Conservation (phyloP, 140 eudicot genomes). For the Flaveria floridana region DNA sequence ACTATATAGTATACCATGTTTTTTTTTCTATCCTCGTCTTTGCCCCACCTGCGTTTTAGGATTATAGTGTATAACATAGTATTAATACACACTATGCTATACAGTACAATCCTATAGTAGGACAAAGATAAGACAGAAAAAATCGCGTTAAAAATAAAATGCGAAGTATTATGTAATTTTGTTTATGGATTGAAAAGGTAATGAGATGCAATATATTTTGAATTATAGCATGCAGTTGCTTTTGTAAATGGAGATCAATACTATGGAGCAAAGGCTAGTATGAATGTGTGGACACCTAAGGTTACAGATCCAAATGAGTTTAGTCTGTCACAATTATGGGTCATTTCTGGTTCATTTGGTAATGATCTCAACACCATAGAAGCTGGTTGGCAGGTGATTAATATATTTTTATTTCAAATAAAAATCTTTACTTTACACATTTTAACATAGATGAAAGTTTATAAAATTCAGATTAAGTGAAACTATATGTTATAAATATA, state of each 20-base stretch:
- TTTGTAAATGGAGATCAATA: constrained; percentile 79
- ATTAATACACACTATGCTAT: too few relatives aligned
- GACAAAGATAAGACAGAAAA: background rate
- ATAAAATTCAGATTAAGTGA: background rate
- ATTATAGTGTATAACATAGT: background rate
- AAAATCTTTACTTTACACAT: background rate
- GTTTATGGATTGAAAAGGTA: background rate
- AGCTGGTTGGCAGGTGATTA: constrained; percentile 97
- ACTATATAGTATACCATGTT: background rate
- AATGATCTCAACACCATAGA: constrained; percentile 96
- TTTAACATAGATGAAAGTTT: background rate
- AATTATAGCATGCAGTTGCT: constrained; percentile 88
- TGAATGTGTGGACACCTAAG: constrained; percentile 86
- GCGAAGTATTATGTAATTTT: background rate
- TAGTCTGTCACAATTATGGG: constrained; percentile 94
- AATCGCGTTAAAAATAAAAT: too few relatives aligned
- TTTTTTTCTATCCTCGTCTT: background rate
- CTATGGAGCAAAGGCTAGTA: constrained; percentile 91
- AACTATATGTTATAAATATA: background rate
- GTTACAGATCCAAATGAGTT: constrained; percentile 78
- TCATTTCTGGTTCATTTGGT: constrained; percentile 89
- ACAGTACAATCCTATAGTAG: background rate
- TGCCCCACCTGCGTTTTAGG: background rate
- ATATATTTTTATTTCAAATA: constrained; percentile 1
- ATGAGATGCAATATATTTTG: constrained; percentile 11